Evolutionary conservation across 331 rosid species (phyloP), one percentile per base, ranked within the genome.

Genomic region (Quercus lobata): DNA sequence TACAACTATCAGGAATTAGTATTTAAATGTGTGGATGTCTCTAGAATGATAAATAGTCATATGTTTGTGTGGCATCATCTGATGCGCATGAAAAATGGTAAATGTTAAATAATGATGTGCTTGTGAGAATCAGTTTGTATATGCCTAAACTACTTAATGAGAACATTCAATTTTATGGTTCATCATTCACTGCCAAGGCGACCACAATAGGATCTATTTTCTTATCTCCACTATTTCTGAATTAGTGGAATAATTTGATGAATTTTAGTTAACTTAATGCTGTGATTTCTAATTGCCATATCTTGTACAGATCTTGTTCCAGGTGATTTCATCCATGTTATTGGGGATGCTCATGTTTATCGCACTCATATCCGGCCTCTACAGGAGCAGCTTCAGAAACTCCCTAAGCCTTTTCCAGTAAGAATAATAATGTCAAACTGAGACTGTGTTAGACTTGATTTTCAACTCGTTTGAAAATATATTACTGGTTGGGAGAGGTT

Each of bases 271-370:
- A 22, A 12, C 32, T 60, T 60, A 57, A 60, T 60, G 11, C 66
- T 49, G 32, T 4, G 52, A 65, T 46, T 29, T 57, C 34, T 25
- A 65, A 34, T 72, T 35, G 55, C 57, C 68, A 78, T 68, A 53
- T 83, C 61, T 65, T 79, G 68, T 74, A 25, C 90, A 96, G 99
- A 81, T 78, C 92, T 96, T 57, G 86, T 79, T 83, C 97, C 94
- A 1, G 99, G 99, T 57, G 99, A 96, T 85, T 90, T 96, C 65
- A 46, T 89, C 80, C 98, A 93, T 88, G 93, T 91, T 78, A 78
- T 89, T 10, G 99, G 99, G 80, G 99, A 96, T 80, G 91, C 98
- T 70, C 99, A 96, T 89, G 92, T 96, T 84, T 96, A 96, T 83
- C 97, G 93, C 83, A 96, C 88, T 84, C 99, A 96, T 61, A 94